Conservation (phyloP, 208 protist genomes). For the Crithidia fasciculata region DNA sequence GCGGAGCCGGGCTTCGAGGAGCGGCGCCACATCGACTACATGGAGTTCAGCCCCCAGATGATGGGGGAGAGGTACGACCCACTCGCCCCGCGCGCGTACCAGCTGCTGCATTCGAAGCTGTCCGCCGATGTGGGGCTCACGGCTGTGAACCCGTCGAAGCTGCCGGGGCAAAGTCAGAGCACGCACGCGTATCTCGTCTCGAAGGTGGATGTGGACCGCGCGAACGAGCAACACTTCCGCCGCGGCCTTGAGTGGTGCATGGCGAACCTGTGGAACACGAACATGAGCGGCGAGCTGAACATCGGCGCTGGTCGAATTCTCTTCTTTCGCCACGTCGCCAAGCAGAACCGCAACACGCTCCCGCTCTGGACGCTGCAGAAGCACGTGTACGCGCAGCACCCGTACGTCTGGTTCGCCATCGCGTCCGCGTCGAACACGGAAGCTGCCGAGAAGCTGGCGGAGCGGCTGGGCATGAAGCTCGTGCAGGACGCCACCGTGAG, state of each 20-base stretch:
- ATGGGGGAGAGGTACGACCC: conserved; percentile 78
- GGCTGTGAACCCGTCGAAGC: conserved; percentile 49
- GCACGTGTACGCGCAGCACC: conserved; percentile 82
- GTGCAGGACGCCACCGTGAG: conserved; percentile 77
- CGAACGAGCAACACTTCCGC: conserved; percentile 81
- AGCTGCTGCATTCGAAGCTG: conserved; percentile 84
- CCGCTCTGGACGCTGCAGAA: conserved; percentile 82
- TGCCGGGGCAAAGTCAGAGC: conserved; percentile 71
- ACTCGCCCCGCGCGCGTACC: conserved; percentile 73
- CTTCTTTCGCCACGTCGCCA: conserved; percentile 83
- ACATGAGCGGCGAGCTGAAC: conserved; percentile 89
- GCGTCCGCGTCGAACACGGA: conserved; percentile 68
- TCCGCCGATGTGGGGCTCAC: conserved; percentile 68
- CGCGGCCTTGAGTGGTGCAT: conserved; percentile 84
- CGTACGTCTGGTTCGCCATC: conserved; percentile 90
- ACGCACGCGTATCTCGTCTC: conserved; percentile 50
- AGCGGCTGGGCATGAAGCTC: conserved; percentile 64
- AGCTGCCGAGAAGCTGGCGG: conserved; percentile 60
- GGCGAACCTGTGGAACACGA: conserved; percentile 91
- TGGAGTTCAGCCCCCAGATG: conserved; percentile 68
- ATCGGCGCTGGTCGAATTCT: conserved; percentile 82
- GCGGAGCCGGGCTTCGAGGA: conserved; percentile 86
- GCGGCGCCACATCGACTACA: conserved; percentile 72
- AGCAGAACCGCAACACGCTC: conserved; percentile 86
- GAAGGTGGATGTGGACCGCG: conserved; percentile 61